phyloP scores from a whole-genome alignment of 345 rosid species.

The Camelina sativa region DNA sequence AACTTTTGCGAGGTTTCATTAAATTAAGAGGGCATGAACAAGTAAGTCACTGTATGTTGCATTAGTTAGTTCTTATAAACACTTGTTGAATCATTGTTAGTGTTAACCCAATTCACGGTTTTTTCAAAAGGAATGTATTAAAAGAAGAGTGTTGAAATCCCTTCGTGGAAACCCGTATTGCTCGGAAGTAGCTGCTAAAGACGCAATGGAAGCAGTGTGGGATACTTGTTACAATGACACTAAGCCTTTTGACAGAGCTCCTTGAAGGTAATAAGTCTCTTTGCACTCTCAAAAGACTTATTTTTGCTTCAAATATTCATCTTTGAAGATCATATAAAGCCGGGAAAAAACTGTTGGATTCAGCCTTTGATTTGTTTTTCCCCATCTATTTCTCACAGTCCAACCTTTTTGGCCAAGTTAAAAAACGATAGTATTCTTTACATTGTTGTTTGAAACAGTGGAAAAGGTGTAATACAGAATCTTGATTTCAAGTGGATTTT shows the following conservation, averaged over 20 bases:
- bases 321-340: constrained; percentile 35
- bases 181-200: constrained; percentile 75
- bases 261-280: constrained; percentile 49
- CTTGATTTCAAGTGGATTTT: constrained; percentile 22
- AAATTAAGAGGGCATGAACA: constrained; percentile 89
- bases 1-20: constrained; percentile 72
- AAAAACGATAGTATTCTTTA: not conserved
- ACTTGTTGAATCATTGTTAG: constrained; percentile 11
- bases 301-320: constrained; percentile 24
- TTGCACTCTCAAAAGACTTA: not conserved
- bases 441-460: constrained; percentile 30
- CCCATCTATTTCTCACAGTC: not conserved
- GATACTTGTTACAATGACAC: constrained; percentile 96
- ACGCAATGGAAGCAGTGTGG: constrained; percentile 95
- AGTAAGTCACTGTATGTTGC: constrained; percentile 50
- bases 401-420: constrained; percentile 18
- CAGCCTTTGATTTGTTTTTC: not conserved
- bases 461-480: constrained; percentile 26
- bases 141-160: constrained; percentile 84
- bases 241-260: constrained; percentile 93
- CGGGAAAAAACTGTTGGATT: constrained; percentile 7
- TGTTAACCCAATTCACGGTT: not conserved
- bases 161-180: constrained; percentile 73
- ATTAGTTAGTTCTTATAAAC: not conserved
- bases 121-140: constrained; percentile 75